phyloP scores from a whole-genome alignment of 202 grass and related monocot genomes.

The Zoysia matrella region DNA sequence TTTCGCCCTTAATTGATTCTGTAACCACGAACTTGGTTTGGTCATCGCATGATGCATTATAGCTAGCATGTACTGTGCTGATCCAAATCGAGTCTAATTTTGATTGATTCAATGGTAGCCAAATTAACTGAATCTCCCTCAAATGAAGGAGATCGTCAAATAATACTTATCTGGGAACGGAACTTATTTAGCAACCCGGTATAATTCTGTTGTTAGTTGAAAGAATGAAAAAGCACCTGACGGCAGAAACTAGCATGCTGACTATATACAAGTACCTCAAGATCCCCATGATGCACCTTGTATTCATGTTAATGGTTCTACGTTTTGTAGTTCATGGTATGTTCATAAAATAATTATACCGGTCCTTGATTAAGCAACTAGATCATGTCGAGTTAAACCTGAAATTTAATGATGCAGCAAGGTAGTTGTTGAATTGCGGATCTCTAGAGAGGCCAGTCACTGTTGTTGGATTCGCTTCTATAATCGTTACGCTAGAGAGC shows the following conservation, averaged over 20 bases:
- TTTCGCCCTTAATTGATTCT: constrained; percentile 34
- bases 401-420: too few species aligned
- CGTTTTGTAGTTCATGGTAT: constrained; percentile 12
- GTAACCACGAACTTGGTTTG: constrained; percentile 30
- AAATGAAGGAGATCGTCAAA: not conserved
- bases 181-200: not conserved
- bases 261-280: not conserved
- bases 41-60: constrained; percentile 61
- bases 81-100: constrained; percentile 27
- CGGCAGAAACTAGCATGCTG: not conserved
- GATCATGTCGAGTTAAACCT: too few species aligned
- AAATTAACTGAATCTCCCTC: constrained; percentile 11
- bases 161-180: constrained; percentile 10
- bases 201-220: not conserved
- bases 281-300: constrained; percentile 6
- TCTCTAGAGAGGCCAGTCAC: too few species aligned
- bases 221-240: constrained; percentile 6
- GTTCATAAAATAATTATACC: too few species aligned
- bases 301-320: not conserved
- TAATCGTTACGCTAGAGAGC: too few species aligned
- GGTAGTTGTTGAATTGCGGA: too few species aligned
- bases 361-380: too few species aligned
- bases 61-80: constrained; percentile 32
- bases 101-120: not conserved
- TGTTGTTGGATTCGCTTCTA: too few species aligned